Conservation (phyloP, 371 early-diverging fungal genomes). For the Lichtheimia corymbifera region DNA sequence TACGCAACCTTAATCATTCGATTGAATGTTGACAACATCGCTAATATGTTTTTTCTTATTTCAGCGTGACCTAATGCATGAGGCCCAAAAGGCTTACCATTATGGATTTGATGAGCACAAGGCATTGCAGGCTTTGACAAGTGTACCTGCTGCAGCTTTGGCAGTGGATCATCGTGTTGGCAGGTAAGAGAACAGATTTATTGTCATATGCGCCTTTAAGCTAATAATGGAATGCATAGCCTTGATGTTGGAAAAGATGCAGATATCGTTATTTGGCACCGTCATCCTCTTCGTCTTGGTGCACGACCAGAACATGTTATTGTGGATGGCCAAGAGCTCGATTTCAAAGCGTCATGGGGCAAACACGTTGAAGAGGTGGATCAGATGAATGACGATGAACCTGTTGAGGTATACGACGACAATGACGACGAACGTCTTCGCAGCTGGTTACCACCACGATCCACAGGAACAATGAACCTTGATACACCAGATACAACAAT, state of each 20-base stretch:
- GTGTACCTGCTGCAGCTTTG: conserved; percentile 73
- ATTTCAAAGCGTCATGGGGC: conserved; percentile 40
- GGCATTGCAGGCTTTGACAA: conserved; percentile 71
- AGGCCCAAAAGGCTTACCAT: conserved; percentile 78
- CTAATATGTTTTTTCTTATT: background rate
- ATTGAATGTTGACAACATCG: background rate
- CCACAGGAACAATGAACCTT: conserved; percentile 31
- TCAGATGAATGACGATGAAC: background rate
- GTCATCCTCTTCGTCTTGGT: conserved; percentile 72
- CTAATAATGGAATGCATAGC: background rate
- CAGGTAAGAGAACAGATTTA: conserved; percentile 9
- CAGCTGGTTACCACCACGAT: conserved; percentile 28
- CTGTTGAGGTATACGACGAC: background rate
- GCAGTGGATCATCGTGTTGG: conserved; percentile 77
- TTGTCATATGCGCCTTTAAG: background rate
- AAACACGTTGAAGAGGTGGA: conserved; percentile 21
- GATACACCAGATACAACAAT: conserved; percentile 33
- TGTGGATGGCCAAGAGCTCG: conserved; percentile 71
- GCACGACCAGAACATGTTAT: conserved; percentile 79
- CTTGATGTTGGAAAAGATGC: conserved; percentile 78
- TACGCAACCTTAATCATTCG: conserved; percentile 13
- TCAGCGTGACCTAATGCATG: conserved; percentile 69
- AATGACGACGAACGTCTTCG: conserved; percentile 8
- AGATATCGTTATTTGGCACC: conserved; percentile 77
- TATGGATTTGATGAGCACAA: conserved; percentile 71